Evolutionary conservation across 371 early-diverging fungal genomes (phyloP), one percentile per base, ranked within the genome.

Genomic region (Mucor saturninus): DNA sequence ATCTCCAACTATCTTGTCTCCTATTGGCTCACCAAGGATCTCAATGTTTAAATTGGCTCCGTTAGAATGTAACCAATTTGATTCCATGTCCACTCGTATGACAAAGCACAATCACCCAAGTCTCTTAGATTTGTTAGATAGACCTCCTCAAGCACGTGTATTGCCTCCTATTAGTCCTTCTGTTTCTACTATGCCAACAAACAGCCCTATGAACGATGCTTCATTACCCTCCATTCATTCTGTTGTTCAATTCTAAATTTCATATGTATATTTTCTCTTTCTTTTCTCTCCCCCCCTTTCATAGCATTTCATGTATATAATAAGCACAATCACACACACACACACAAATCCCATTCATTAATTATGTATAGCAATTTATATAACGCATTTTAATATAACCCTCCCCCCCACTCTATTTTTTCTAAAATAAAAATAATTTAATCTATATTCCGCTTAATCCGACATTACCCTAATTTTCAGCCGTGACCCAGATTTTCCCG

Each of bases 71-170:
- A 69, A 69, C 14, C 59, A 64, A 50, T 35, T 66, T 48, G 54
- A 74, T 31, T 43, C 58, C n/a, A 35, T 42, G 26, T 38, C 40
- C 28, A 42, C 39, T 40, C 56, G 49, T 28, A 38, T 39, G 11
- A 39, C 52, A 35, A 32, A 32, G 1, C 38, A 35, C 10, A 29
- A 56, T 35, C 4, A 53, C 40, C 11, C 64, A 26, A 65, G 75
- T 54, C 52, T 81, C 4, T 50, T 76, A 56, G 77, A 76, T 59
- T 39, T 81, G 14, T 61, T 81, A 37, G 73, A 81, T 14, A 68
- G 73, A 28, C 82, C 82, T n/a, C 79, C 79, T 42, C 71, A 76
- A 42, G 79, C 81, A n/a, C 79, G 82, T 59, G 70, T 74, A 11
- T 52, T 81, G 30, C 82, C 82, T 51, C 82, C 82, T 54, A 76